Conservation (phyloP, 352 stramenopile species). For the Globisporangium nagaii region DNA sequence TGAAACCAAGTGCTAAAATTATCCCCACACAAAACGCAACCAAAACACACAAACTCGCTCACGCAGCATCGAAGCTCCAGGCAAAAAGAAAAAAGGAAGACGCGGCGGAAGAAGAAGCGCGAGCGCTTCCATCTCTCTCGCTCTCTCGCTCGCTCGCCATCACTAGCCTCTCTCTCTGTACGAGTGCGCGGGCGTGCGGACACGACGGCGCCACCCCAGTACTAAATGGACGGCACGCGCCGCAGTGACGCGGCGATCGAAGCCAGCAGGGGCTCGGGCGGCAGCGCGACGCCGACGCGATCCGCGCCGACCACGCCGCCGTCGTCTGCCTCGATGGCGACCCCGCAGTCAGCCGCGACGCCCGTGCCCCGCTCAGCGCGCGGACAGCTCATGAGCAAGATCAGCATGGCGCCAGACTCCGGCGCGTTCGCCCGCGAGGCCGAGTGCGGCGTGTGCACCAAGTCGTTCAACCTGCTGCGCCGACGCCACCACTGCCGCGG, state of each 20-base stretch:
- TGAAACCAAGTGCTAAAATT: conserved; percentile 3
- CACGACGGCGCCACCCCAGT: neutral
- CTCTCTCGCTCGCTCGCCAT: neutral
- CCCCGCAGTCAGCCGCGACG: neutral
- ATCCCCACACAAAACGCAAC: neutral
- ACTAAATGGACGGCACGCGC: conserved; percentile 12
- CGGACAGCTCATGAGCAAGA: conserved; percentile 23
- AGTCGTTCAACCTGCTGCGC: conserved; percentile 77
- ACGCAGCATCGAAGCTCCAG: neutral
- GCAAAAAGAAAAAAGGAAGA: conserved; percentile 1
- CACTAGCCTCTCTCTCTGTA: neutral
- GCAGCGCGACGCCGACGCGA: conserved; percentile 8
- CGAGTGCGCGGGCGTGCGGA: neutral
- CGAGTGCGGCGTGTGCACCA: conserved; percentile 65
- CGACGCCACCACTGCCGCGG: conserved; percentile 81
- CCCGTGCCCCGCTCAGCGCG: conserved; percentile 10
- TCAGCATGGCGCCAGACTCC: conserved; percentile 31
- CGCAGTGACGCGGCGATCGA: conserved; percentile 14
- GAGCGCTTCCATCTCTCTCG: neutral
- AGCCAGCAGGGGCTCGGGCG: conserved; percentile 2
- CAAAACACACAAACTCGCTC: neutral
- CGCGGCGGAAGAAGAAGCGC: neutral
- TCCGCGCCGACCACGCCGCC: conserved; percentile 9
- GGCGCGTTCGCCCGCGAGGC: conserved; percentile 67
- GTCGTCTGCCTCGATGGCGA: neutral